These are phyloP conservation scores for Liquidambar formosana DNA, from an alignment of 164 flowering plant species.

Conservation along the genomic window DNA sequence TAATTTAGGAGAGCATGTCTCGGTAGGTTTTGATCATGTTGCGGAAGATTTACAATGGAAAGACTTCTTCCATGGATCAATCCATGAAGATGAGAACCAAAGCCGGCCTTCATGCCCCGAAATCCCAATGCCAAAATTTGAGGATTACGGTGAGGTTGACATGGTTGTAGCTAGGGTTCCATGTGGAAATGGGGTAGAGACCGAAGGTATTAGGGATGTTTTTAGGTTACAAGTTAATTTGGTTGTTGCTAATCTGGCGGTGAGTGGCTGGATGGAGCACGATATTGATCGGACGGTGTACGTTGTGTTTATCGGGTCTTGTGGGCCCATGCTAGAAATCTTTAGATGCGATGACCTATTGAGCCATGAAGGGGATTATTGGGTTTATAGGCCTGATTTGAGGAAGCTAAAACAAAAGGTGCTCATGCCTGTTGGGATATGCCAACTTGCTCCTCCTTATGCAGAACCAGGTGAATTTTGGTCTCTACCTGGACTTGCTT, in stretches of 20 bases:
- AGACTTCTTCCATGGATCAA: slow-evolving; percentile 69
- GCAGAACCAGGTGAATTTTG: slow-evolving; percentile 38
- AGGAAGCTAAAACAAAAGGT: slow-evolving; percentile 50
- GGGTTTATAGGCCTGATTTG: slow-evolving; percentile 63
- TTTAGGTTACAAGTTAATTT: slow-evolving; percentile 68
- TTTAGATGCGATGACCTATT: slow-evolving; percentile 74
- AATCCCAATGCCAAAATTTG: slow-evolving; percentile 63
- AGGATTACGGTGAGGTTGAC: slow-evolving; percentile 42
- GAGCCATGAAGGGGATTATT: slow-evolving; percentile 28
- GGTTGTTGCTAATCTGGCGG: slow-evolving; percentile 62
- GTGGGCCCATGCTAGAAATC: slow-evolving; percentile 75
- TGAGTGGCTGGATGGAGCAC: slow-evolving; percentile 25
- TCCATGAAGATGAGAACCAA: slow-evolving; percentile 51
- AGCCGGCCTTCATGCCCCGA: slow-evolving; percentile 48
- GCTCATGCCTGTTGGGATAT: slow-evolving; percentile 60
- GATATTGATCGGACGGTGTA: slow-evolving; percentile 31
- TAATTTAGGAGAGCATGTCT: slow-evolving; percentile 13
- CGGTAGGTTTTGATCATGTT: slow-evolving; percentile 50
- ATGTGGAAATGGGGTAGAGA: slow-evolving; percentile 23
- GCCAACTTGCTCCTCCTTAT: slow-evolving; percentile 50
- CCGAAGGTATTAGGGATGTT: slow-evolving; percentile 55
- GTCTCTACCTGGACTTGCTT: too few species aligned
- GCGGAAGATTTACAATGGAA: slow-evolving; percentile 39
- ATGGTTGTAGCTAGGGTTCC: slow-evolving; percentile 63
- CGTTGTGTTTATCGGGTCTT: slow-evolving; percentile 57